Evolutionary conservation across 2,329 filamentous ascomycete species (phyloP).

Genomic region (Stachybotrys elegans): DNA sequence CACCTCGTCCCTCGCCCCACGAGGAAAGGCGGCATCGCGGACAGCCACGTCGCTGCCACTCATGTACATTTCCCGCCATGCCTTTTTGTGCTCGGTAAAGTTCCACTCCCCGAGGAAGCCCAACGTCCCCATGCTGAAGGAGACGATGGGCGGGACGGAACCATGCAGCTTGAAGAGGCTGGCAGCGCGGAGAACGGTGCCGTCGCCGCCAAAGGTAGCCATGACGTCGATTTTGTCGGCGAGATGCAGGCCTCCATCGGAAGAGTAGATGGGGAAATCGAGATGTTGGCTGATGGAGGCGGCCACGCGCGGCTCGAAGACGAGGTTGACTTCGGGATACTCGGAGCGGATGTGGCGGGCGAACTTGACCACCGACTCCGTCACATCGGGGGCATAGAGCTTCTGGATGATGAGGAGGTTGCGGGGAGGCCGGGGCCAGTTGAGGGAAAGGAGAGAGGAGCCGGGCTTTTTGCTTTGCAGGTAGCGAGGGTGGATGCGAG

Average conservation of each 20-base stretch:
- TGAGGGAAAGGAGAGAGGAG: slow-evolving; percentile 50
- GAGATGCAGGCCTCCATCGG: slow-evolving; percentile 46
- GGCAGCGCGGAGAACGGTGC: slow-evolving; percentile 30
- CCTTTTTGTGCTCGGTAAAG: slow-evolving; percentile 85
- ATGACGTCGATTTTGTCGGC: slow-evolving; percentile 82
- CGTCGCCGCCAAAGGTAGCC: slow-evolving; percentile 84
- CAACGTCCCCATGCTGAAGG: slow-evolving; percentile 94
- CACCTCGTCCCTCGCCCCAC: slow-evolving; percentile 19
- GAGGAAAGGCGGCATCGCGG: slow-evolving; percentile 36
- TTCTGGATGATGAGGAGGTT: slow-evolving; percentile 57
- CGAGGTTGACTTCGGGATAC: slow-evolving; percentile 75
- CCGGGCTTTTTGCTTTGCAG: slow-evolving; percentile 37
- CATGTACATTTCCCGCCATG: slow-evolving; percentile 92
- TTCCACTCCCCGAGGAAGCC: slow-evolving; percentile 97
- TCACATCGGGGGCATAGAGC: slow-evolving; percentile 49
- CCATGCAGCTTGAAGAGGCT: slow-evolving; percentile 68
- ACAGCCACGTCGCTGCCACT: slow-evolving; percentile 50
- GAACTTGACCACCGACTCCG: slow-evolving; percentile 47
- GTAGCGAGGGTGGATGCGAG: slow-evolving; percentile 28
- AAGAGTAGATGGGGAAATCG: slow-evolving; percentile 67
- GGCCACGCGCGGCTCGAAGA: slow-evolving; percentile 77
- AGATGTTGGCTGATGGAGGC: slow-evolving; percentile 64
- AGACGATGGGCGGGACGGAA: slow-evolving; percentile 83
- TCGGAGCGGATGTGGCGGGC: slow-evolving; percentile 70
- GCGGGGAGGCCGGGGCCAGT: slow-evolving; percentile 48